phyloP scores from a whole-genome alignment of 495 filamentous ascomycete genomes.

The Podospora sp. region DNA sequence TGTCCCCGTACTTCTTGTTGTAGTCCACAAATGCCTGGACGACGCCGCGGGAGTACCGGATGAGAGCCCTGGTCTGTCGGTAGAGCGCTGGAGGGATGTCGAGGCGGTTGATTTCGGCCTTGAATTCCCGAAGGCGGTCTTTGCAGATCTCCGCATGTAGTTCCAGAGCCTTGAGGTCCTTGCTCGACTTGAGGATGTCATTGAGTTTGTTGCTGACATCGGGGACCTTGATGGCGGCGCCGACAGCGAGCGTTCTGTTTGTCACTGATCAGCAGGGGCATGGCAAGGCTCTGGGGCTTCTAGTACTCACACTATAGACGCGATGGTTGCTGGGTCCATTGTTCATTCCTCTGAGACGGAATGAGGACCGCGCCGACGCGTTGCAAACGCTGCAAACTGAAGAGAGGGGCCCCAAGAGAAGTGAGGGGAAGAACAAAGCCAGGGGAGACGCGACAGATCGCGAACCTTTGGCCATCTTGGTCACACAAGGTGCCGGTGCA shows the following conservation, averaged over 20 bases:
- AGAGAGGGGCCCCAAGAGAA: not conserved
- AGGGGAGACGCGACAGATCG: not conserved
- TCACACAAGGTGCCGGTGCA: not conserved
- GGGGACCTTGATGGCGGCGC: not conserved
- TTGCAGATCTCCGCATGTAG: not conserved
- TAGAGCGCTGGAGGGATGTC: not conserved
- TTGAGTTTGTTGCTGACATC: not conserved
- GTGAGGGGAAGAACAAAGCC: not conserved
- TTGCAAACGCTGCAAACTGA: not conserved
- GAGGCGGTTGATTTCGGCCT: conserved; percentile 8
- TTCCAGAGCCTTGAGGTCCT: not conserved
- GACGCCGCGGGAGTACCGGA: not conserved
- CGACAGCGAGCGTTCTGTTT: conserved; percentile 1
- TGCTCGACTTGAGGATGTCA: not conserved
- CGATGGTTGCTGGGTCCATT: conserved; percentile 4
- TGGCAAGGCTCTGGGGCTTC: not conserved
- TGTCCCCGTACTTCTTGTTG: conserved; percentile 1
- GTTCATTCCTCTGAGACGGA: not conserved
- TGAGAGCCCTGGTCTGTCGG: not conserved
- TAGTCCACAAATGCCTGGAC: not conserved
- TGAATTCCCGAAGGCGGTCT: not conserved
- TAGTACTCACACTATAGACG: not conserved
- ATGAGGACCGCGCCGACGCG: not conserved
- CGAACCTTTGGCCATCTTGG: not conserved
- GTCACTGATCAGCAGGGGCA: not conserved